phyloP scores from a whole-genome alignment of 805 yeast species.

The Kluyveromyces dobzhanskii region DNA sequence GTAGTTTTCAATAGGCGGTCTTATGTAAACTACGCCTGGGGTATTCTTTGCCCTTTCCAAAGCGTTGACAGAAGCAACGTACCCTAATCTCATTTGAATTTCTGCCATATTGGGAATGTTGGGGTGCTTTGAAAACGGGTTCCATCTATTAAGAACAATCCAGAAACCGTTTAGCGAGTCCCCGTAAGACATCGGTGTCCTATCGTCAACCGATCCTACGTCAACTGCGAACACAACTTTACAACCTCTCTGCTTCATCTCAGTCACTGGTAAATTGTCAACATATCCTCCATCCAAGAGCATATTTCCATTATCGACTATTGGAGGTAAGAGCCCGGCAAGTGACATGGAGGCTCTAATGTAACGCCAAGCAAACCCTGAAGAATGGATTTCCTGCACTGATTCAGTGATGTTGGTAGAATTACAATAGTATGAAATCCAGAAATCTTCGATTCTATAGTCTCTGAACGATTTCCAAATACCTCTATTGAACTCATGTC shows the following conservation, averaged over 20 bases:
- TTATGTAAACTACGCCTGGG: conserved; percentile 75
- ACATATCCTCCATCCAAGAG: conserved; percentile 92
- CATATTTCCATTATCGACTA: conserved; percentile 88
- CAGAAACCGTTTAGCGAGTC: conserved; percentile 89
- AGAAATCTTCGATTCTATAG: conserved; percentile 87
- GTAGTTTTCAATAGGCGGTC: conserved; percentile 91
- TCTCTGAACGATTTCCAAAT: conserved; percentile 96
- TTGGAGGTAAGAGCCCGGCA: conserved; percentile 82
- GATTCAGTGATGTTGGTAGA: conserved; percentile 94
- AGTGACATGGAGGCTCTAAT: conserved; percentile 94
- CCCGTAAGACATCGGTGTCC: conserved; percentile 84
- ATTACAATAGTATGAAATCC: conserved; percentile 83
- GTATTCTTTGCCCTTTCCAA: conserved; percentile 77
- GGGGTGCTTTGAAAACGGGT: conserved; percentile 82
- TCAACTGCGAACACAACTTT: conserved; percentile 84
- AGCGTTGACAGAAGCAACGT: conserved; percentile 92
- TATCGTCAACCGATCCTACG: conserved; percentile 91
- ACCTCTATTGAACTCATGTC: conserved; percentile 94
- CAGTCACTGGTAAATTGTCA: conserved; percentile 85
- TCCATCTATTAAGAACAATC: conserved; percentile 81
- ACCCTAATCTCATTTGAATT: conserved; percentile 85
- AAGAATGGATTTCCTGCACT: conserved; percentile 85
- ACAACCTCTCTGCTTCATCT: conserved; percentile 88
- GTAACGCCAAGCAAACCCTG: conserved; percentile 93
- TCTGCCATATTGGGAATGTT: conserved; percentile 92